Percentiles rank a stretch among this genome's conserved stretches.
Conservation (phyloP, 192 early-diverging fungal species). For the Backusella tarrabulga region DNA sequence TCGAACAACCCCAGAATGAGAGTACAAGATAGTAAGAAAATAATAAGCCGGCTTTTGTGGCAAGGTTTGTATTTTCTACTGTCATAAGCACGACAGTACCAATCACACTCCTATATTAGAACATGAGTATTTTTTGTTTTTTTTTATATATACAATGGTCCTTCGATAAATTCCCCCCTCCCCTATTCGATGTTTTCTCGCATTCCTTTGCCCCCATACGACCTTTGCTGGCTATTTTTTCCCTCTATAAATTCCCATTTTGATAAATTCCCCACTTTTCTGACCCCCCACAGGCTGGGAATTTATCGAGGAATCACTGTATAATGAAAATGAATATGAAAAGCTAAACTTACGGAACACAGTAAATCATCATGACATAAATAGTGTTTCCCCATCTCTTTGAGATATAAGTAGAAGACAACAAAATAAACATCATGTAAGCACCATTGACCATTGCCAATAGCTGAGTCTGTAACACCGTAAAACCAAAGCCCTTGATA, state of each 20-base stretch:
- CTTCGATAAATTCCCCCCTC: too few relatives aligned
- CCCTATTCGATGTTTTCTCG: too few relatives aligned
- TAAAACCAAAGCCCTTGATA: slow-evolving; percentile 19
- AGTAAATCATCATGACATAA: slow-evolving; percentile 15
- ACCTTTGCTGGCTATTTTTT: too few relatives aligned
- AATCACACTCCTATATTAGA: slow-evolving; percentile 7
- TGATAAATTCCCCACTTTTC: too few relatives aligned
- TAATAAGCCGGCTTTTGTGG: slow-evolving; percentile 16
- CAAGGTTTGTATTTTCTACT: slow-evolving; percentile 5
- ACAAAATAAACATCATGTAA: slow-evolving; percentile 14
- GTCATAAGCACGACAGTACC: slow-evolving; percentile 23
- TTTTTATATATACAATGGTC: background rate
- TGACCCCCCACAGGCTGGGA: too few relatives aligned
- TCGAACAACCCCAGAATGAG: slow-evolving; percentile 23
- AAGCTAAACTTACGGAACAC: slow-evolving; percentile 11
- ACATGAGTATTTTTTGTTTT: background rate
- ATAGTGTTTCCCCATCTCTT: slow-evolving; percentile 13
- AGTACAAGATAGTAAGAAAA: slow-evolving; percentile 17
- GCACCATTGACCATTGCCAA: slow-evolving; percentile 15
- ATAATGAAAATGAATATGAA: background rate
- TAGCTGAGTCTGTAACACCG: slow-evolving; percentile 21
- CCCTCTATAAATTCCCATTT: too few relatives aligned
- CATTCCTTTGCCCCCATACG: too few relatives aligned
- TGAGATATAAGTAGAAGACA: slow-evolving; percentile 11
- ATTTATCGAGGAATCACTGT: too few relatives aligned